These are phyloP conservation scores for Phytophthora foliorum DNA, from an alignment of 352 stramenopile species.

Conservation along the genomic window DNA sequence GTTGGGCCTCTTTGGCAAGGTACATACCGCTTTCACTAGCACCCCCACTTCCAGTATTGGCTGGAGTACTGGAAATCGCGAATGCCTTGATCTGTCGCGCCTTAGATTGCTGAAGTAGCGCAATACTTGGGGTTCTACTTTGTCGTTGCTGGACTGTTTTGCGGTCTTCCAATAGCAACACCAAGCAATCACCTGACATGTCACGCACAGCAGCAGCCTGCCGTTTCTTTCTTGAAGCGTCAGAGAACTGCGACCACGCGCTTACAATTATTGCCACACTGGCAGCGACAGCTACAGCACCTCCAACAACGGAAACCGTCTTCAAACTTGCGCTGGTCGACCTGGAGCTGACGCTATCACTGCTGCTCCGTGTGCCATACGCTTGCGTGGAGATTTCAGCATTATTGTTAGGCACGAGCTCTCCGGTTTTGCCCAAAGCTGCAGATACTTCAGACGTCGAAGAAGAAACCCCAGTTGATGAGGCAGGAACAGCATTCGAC, in stretches of 20 bases:
- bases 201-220: conserved; percentile 77
- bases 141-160: conserved; percentile 38
- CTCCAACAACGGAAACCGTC: conserved; percentile 71
- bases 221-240: conserved; percentile 61
- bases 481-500: conserved; percentile 16
- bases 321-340: conserved; percentile 49
- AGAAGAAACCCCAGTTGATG: conserved; percentile 16
- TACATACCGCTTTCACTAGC: conserved; percentile 14
- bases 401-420: conserved; percentile 32
- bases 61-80: conserved; percentile 23
- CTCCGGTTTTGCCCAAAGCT: conserved; percentile 28
- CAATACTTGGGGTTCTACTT: conserved; percentile 39
- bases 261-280: conserved; percentile 82
- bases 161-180: conserved; percentile 80
- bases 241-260: conserved; percentile 84
- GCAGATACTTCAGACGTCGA: conserved; percentile 20
- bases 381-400: conserved; percentile 22
- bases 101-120: conserved; percentile 43
- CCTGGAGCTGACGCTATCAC: conserved; percentile 38
- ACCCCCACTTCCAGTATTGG: conserved; percentile 1
- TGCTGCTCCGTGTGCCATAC: conserved; percentile 29
- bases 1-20: conserved; percentile 32
- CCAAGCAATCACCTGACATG: conserved; percentile 80
- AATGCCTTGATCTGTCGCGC: conserved; percentile 43
- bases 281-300: conserved; percentile 76